Percentiles rank a stretch among this genome's conserved stretches.
Conservation (phyloP, 2,329 filamentous ascomycete genomes). For the Lachnum nothofagi region DNA sequence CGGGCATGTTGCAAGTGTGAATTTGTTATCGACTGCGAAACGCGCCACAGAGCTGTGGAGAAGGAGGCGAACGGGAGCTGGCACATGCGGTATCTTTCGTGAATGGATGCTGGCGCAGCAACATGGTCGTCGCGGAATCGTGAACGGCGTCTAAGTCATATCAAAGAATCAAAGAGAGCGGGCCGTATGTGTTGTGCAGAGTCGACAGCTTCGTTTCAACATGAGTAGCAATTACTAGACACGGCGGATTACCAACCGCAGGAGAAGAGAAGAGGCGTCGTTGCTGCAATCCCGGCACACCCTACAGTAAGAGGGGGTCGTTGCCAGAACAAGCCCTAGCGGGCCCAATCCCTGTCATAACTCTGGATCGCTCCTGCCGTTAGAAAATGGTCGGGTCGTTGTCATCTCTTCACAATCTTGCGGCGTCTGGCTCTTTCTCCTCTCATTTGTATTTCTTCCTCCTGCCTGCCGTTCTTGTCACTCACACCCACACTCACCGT, state of each 20-base stretch:
- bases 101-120: slow-evolving; percentile 28
- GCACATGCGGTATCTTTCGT: slow-evolving; percentile 24
- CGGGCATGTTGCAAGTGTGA: slow-evolving; percentile 44
- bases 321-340: not conserved
- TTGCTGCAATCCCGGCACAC: too few species aligned
- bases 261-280: too few species aligned
- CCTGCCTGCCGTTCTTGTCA: too few species aligned
- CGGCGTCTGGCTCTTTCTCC: too few species aligned
- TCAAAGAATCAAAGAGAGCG: slow-evolving; percentile 11
- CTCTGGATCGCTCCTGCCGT: too few species aligned
- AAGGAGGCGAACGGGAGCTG: slow-evolving; percentile 22
- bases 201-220: not conserved
- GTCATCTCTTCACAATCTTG: not conserved
- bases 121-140: slow-evolving; percentile 31
- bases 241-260: not conserved
- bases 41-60: slow-evolving; percentile 23
- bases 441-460: too few species aligned
- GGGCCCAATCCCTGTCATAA: not conserved
- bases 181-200: not conserved
- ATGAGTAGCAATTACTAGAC: not conserved
- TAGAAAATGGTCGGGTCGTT: too few species aligned
- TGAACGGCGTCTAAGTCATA: slow-evolving; percentile 19
- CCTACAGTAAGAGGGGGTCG: too few species aligned
- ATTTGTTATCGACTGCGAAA: slow-evolving; percentile 15
- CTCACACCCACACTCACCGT: too few species aligned